phyloP scores from a whole-genome alignment of 768 basidiomycete species.

The Amanita brunnescens region DNA sequence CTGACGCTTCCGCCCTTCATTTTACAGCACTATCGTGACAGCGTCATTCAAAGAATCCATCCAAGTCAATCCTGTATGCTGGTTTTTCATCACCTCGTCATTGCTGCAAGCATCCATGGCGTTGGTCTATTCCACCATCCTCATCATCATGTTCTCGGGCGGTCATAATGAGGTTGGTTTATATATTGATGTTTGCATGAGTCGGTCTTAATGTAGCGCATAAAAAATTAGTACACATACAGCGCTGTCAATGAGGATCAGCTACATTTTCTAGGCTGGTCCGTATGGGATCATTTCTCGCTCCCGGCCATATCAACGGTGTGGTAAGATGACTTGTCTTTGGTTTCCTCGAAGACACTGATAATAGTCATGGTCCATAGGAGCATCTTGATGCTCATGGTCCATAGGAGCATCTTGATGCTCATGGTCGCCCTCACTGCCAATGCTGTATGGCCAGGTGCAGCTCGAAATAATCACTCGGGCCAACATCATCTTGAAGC shows the following conservation, averaged over 20 bases:
- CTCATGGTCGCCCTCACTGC: neutral
- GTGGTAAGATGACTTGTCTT: neutral
- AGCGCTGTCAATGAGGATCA: neutral
- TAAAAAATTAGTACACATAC: neutral
- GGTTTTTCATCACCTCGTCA: constrained; percentile 1
- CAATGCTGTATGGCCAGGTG: neutral
- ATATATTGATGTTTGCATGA: neutral
- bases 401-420: neutral
- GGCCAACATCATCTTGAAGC: too few species aligned
- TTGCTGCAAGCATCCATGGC: neutral
- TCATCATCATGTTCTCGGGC: constrained; percentile 2
- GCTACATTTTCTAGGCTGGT: neutral
- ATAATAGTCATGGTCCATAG: too few species aligned
- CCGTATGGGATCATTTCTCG: neutral
- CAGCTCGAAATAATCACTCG: too few species aligned
- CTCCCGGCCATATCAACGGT: neutral
- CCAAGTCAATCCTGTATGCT: neutral
- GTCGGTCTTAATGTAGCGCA: neutral
- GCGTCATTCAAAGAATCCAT: neutral
- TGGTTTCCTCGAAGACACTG: too few species aligned
- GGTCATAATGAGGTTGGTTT: neutral
- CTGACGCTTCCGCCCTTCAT: neutral
- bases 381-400: neutral
- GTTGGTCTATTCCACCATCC: neutral
- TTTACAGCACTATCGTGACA: neutral